Evolutionary conservation across 176 grass and related monocot species (phyloP).

Genomic region (Bonia amplexicaulis): DNA sequence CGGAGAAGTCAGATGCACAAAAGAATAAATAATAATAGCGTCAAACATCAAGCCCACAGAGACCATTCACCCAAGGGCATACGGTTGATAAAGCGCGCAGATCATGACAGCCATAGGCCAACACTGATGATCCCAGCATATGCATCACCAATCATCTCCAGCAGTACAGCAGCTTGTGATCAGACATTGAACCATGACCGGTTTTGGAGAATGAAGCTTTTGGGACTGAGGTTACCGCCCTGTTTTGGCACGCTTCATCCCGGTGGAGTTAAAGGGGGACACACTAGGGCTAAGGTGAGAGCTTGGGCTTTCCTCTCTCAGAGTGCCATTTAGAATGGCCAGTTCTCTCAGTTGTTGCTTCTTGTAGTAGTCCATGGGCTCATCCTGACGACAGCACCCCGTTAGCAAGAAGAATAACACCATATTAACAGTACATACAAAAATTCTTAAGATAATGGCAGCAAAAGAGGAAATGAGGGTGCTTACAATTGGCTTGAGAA

Average conservation of each 20-base stretch:
- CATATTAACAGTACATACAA: neutral
- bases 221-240: constrained; percentile 48
- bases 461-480: neutral
- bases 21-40: constrained; percentile 65
- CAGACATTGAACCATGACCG: neutral
- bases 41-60: constrained; percentile 54
- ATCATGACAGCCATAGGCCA: constrained; percentile 53
- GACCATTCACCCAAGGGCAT: constrained; percentile 35
- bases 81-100: constrained; percentile 33
- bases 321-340: constrained; percentile 84
- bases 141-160: constrained; percentile 57
- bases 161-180: constrained; percentile 36
- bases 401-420: neutral
- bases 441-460: neutral
- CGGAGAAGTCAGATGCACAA: constrained; percentile 47
- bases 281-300: constrained; percentile 78
- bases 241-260: constrained; percentile 94
- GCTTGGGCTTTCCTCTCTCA: constrained; percentile 90
- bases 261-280: constrained; percentile 85
- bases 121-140: constrained; percentile 44
- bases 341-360: constrained; percentile 93
- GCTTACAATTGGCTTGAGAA: constrained; percentile 92
- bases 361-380: constrained; percentile 98
- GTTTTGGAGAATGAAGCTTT: neutral
- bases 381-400: constrained; percentile 49